Conservation (phyloP, 2,329 filamentous ascomycete species). For the Phaeosphaeria sp. region DNA sequence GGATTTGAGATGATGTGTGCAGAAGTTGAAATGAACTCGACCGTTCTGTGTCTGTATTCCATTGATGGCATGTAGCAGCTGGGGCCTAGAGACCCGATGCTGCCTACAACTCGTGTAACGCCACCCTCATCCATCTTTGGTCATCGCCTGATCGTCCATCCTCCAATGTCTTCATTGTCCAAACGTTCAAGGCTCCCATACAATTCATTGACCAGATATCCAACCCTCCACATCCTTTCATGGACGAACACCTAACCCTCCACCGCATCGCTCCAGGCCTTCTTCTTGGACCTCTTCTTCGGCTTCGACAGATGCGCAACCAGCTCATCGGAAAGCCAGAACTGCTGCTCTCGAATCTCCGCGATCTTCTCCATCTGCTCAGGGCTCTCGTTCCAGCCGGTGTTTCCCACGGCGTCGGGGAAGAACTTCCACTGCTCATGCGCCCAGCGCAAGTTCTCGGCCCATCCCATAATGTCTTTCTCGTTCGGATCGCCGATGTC, state of each 20-base stretch:
- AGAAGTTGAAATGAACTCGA: not conserved
- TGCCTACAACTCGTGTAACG: too few relatives aligned
- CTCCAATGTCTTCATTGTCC: too few relatives aligned
- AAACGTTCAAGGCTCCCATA: too few relatives aligned
- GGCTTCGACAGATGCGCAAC: constrained; percentile 9
- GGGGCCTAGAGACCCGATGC: too few relatives aligned
- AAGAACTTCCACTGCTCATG: constrained; percentile 23
- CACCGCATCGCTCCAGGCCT: too few relatives aligned
- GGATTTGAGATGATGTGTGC: not conserved
- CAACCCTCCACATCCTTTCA: too few relatives aligned
- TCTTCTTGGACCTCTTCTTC: too few relatives aligned
- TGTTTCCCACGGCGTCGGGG: constrained; percentile 7
- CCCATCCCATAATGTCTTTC: constrained; percentile 28
- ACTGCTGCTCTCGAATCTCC: constrained; percentile 15
- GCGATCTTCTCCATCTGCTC: constrained; percentile 32
- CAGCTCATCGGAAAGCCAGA: constrained; percentile 30
- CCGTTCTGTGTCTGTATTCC: too few relatives aligned
- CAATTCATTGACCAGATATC: too few relatives aligned
- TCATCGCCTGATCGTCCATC: too few relatives aligned
- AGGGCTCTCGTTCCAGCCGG: constrained; percentile 32
- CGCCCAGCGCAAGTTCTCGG: constrained; percentile 34
- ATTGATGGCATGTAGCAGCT: not conserved
- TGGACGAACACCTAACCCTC: too few relatives aligned
- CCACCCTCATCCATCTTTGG: too few relatives aligned
- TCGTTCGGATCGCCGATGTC: constrained; percentile 14